Evolutionary conservation across 768 basidiomycete species (phyloP).

Genomic region (Scleroderma citrinum): DNA sequence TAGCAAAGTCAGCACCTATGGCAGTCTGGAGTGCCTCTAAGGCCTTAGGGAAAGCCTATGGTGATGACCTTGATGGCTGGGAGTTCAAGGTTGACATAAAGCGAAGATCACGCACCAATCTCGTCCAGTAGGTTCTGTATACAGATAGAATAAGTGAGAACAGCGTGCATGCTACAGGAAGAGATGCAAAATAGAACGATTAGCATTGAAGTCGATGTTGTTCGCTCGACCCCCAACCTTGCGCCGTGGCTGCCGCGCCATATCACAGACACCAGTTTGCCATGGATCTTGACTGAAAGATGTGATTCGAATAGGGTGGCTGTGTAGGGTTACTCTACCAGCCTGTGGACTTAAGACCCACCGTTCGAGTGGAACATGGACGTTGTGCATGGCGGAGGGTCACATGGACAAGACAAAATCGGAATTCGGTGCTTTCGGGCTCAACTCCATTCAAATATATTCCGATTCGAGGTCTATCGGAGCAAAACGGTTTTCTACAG

Average conservation of each 20-base stretch:
- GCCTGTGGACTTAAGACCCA: slow-evolving; percentile 24
- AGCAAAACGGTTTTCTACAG: too few relatives aligned
- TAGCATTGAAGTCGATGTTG: slow-evolving; percentile 95
- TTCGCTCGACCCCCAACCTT: too few relatives aligned
- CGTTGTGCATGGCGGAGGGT: slow-evolving; percentile 74
- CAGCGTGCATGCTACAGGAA: not conserved
- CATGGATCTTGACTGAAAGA: slow-evolving; percentile 94
- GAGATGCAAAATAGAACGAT: slow-evolving; percentile 90
- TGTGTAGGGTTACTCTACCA: not conserved
- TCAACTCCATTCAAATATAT: too few relatives aligned
- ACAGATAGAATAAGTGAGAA: not conserved
- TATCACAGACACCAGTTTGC: slow-evolving; percentile 97
- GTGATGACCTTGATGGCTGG: slow-evolving; percentile 90
- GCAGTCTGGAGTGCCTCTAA: slow-evolving; percentile 91
- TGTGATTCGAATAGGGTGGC: slow-evolving; percentile 34
- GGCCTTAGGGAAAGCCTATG: slow-evolving; percentile 90
- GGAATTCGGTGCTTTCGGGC: not conserved
- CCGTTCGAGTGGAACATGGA: slow-evolving; percentile 94
- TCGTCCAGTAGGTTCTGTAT: slow-evolving; percentile 95
- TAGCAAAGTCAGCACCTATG: slow-evolving; percentile 92
- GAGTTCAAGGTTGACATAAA: not conserved
- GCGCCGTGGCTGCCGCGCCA: too few relatives aligned
- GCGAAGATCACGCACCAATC: slow-evolving; percentile 55
- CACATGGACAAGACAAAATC: slow-evolving; percentile 44
- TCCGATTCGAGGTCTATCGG: too few relatives aligned